phyloP scores from a whole-genome alignment of 2,329 filamentous ascomycete genomes.

The Colletotrichum tamarilloi region DNA sequence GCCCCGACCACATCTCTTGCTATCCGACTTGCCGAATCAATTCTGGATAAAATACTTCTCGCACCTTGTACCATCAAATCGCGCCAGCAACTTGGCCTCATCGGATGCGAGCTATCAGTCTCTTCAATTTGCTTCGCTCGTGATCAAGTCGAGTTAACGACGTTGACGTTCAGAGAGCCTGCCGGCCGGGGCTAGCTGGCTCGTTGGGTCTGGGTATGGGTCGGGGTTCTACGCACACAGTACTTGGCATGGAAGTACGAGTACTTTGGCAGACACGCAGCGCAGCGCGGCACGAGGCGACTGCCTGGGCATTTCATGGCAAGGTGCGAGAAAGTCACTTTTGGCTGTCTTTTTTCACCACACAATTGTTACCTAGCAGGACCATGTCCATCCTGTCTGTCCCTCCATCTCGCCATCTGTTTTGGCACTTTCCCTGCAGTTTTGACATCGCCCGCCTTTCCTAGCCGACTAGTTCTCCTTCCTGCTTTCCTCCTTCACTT shows the following conservation, averaged over 20 bases:
- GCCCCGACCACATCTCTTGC: slow-evolving; percentile 25
- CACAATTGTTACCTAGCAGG: background rate
- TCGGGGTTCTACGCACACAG: background rate
- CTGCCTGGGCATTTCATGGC: background rate
- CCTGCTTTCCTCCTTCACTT: background rate
- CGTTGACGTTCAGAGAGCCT: slow-evolving; percentile 32
- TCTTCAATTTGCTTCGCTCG: slow-evolving; percentile 23
- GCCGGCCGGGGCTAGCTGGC: slow-evolving; percentile 32
- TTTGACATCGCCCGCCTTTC: background rate
- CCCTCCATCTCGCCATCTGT: background rate
- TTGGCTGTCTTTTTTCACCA: background rate
- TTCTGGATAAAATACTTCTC: background rate
- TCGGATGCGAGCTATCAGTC: background rate
- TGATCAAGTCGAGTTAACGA: slow-evolving; percentile 16
- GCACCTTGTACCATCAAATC: background rate
- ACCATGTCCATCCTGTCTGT: background rate
- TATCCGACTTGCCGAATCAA: background rate
- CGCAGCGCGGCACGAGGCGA: background rate
- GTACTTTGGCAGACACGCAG: background rate
- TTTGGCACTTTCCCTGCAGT: background rate
- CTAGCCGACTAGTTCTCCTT: background rate
- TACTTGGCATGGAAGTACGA: background rate
- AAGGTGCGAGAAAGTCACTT: slow-evolving; percentile 1
- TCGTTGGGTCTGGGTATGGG: slow-evolving; percentile 6
- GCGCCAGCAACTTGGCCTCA: background rate